These are phyloP conservation scores for Coprinopsis sp. DNA, from an alignment of 768 basidiomycete species.

Conservation along the genomic window DNA sequence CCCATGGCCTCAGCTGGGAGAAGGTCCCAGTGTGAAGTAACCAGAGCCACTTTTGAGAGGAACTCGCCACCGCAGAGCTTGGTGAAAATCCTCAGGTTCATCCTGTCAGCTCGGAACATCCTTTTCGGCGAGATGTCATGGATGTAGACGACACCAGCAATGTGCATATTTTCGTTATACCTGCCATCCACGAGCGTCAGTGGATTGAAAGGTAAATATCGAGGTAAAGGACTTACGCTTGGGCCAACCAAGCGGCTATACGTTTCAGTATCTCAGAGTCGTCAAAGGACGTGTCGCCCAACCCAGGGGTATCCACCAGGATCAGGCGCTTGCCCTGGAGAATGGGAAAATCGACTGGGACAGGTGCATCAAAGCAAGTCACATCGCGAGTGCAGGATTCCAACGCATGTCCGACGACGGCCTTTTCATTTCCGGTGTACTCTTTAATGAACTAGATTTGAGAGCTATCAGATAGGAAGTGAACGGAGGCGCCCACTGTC, in stretches of 20 bases:
- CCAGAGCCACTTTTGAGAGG: conserved; percentile 1
- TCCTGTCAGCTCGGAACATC: background rate
- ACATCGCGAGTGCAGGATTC: conserved; percentile 9
- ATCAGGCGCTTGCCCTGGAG: background rate
- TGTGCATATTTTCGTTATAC: background rate
- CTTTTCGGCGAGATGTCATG: conserved; percentile 1
- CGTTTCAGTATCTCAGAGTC: conserved; percentile 8
- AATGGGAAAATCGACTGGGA: background rate
- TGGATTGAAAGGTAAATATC: background rate
- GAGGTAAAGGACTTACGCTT: conserved; percentile 1
- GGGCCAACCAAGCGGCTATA: conserved; percentile 8
- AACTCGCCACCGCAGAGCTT: conserved; percentile 4
- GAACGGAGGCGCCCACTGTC: background rate
- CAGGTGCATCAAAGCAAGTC: background rate
- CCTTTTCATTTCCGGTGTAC: background rate
- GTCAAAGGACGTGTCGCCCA: conserved; percentile 10
- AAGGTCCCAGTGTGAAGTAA: conserved; percentile 5
- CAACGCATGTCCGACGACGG: conserved; percentile 5
- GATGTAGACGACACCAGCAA: conserved; percentile 4
- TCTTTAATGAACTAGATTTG: conserved; percentile 8
- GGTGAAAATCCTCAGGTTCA: conserved; percentile 1
- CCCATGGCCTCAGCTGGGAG: background rate
- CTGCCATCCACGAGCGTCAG: background rate
- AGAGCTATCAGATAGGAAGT: background rate
- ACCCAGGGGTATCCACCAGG: conserved; percentile 14